Base-by-base conservation (phyloP, 2,329 filamentous ascomycete genomes). In the Sphaerulina vaccinii region DNA sequence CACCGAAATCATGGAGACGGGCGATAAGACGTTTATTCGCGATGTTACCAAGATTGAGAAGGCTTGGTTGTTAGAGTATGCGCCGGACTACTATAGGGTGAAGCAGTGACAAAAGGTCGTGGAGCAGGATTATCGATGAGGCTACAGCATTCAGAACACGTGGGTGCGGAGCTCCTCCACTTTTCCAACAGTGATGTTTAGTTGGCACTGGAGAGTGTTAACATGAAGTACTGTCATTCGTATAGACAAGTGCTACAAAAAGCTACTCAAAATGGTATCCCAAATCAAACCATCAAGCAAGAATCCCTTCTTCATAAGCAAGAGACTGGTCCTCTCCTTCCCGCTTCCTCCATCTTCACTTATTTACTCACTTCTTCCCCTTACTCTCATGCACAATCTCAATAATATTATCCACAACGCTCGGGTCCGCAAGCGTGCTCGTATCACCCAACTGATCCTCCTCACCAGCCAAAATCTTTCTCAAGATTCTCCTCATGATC, bases 401-500 rank as follows among this genome's bases (percentile, higher is more conserved):
- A 70, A 97, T 96, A 68, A 99, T 96, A 76, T 86, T 92, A 41
- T 87, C 84, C 21, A 99, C 92, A 19, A 97, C 86, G 54, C 78
- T 83, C 40, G 93, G 93, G 71, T 99, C 91, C 54, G 90, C 93
- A 46, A 97, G 81, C 86, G 93, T 97, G 16, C 88, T 88, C 29
- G 80, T 95, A 68, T 99, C 93, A 64, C 93, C 93, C 48, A 99
- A 79, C 74, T 95, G 91, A 71, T 99, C 93, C 74, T 96, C 92
- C 78, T 99, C 93, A 29, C 92, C 92, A 13, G 91, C 91, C 62
- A 99, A 75, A 67, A 99, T 95, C 88, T 99, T 99, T 65, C 93
- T 83, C 77, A 99, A 75, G 68, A 99, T 95, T 59, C 93, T 85
- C 58, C 93, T 83, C 93, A 99, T 99, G 68, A 99, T 99, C 86